phyloP scores from a whole-genome alignment of 1,284 basidiomycete genomes.

The Limonomyces culmigenus region DNA sequence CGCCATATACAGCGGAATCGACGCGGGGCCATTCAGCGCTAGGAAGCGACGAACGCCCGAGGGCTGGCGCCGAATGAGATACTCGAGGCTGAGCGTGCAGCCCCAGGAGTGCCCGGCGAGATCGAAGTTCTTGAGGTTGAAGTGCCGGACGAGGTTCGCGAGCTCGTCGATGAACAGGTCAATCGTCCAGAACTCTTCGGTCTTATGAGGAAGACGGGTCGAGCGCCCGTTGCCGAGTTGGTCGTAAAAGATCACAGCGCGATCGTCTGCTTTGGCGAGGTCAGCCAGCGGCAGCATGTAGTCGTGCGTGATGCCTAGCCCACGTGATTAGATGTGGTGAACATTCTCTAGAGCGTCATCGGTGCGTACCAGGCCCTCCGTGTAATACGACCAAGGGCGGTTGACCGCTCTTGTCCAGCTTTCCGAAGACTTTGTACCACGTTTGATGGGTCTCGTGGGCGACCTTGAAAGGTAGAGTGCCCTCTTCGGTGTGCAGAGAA shows the following conservation, averaged over 20 bases:
- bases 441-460: too few species aligned
- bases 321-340: too few species aligned
- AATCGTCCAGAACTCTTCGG: constrained; percentile 17
- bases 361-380: too few species aligned
- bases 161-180: constrained; percentile 18
- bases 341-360: too few species aligned
- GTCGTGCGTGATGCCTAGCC: constrained; percentile 9
- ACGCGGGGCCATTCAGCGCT: background rate
- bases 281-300: too few species aligned
- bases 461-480: too few species aligned
- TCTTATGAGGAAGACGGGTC: constrained; percentile 13
- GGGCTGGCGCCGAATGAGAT: constrained; percentile 5
- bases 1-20: background rate
- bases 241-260: constrained; percentile 19
- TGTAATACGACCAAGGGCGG: too few species aligned
- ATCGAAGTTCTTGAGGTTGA: constrained; percentile 13
- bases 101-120: constrained; percentile 21
- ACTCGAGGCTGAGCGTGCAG: background rate
- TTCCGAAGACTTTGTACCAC: too few species aligned
- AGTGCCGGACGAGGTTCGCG: constrained; percentile 13
- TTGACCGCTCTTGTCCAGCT: too few species aligned
- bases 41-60: background rate
- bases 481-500: too few species aligned
- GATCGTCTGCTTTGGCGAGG: constrained; percentile 8
- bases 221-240: constrained; percentile 18